Base-by-base conservation (phyloP, 208 protist species). In the Willaertia magna region DNA sequence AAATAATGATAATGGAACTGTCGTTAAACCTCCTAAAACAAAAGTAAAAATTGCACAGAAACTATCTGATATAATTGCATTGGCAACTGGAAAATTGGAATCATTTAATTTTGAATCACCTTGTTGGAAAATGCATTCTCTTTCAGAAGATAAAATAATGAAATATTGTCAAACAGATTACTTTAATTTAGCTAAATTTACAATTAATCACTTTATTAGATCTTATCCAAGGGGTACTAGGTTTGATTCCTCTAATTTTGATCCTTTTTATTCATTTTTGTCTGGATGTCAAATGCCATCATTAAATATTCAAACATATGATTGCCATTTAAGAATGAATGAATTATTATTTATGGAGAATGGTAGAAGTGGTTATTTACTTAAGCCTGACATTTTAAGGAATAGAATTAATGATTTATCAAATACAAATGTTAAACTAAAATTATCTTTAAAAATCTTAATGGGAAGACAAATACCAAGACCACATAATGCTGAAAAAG, bases 211-310 rank as follows among this genome's bases (percentile, higher is more conserved):
- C 93, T 93, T 79, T 86, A 98, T 43, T 90, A 94, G 96, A 61
- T 91, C 96, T 49, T 99, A 97, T 89, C 97, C 96, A 46, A 88
- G 87, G 48, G 95, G 95, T 79, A 90, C 90, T 18, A 92, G 96
- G 75, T 89, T 98, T 86, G 90, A 94, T 87, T 95, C 92, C 76
- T 94, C 89, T 86, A 99, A 98, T 89, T 97, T 95, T 86, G 86
- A 95, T 84, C 95, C 95, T 11, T 86, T 91, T 30, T 76, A 89
- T 30, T 88, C 90, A 79, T 97, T 93, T 93, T 91, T 91, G 83
- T 84, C 51, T 30, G 95, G 96, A 4, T 93, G 87, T 82, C 95
- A 97, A 85, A 84, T 97, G 7, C 92, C 94, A 22, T 94, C 95
- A 12, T 85, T 98, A 14, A 97, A 97, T 91, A 95, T 90, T 87